A percentile compares a stretch with the other conserved stretches of the same genome.
Evolutionary conservation across 441 rosid genomes (phyloP).

Genomic region (Pelargonium myrrhifolium): DNA sequence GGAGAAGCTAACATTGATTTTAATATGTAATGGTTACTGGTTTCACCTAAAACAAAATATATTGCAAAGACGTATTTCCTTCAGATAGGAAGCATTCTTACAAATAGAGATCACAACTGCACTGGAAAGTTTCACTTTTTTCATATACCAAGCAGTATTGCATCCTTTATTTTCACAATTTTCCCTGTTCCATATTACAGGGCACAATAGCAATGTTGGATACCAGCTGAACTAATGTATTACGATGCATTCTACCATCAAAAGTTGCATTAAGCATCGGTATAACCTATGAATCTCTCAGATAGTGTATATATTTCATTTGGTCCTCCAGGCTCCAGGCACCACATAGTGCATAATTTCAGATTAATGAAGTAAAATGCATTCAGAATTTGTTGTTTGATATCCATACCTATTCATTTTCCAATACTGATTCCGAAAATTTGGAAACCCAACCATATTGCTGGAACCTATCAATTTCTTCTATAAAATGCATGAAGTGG

Average conservation of each 20-base stretch:
- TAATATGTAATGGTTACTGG: not conserved
- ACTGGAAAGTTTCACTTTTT: not conserved
- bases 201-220: not conserved
- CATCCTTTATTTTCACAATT: not conserved
- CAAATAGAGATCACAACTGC: not conserved
- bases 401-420: not conserved
- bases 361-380: not conserved
- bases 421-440: not conserved
- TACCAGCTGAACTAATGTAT: not conserved
- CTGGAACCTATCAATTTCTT: not conserved
- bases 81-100: not conserved
- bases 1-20: not conserved
- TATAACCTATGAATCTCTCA: not conserved
- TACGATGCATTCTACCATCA: too few relatives aligned
- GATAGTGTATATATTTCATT: not conserved
- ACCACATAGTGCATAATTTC: not conserved
- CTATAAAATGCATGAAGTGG: too few relatives aligned
- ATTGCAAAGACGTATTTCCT: too few relatives aligned
- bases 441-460: not conserved
- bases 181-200: not conserved
- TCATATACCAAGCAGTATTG: not conserved
- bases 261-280: not conserved
- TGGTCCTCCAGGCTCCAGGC: not conserved
- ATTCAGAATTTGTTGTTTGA: not conserved
- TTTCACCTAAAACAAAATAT: too few relatives aligned